These are phyloP conservation scores for Senna tora DNA, from an alignment of 306 rosid genomes.

Conservation along the genomic window DNA sequence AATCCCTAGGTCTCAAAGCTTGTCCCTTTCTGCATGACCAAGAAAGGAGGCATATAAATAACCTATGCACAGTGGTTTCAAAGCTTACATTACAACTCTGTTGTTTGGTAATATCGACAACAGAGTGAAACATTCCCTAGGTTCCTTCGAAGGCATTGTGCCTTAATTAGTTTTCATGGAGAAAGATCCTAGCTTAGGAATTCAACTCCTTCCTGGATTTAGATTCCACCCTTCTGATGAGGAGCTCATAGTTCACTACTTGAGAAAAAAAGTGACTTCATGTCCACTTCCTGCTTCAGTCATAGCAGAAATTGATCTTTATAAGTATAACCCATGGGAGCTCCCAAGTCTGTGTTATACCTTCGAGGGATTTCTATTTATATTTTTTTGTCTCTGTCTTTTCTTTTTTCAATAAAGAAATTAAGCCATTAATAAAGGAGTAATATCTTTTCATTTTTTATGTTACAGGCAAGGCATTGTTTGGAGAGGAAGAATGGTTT, in stretches of 20 bases:
- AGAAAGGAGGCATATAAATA: constrained; percentile 25
- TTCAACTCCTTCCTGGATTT: constrained; percentile 54
- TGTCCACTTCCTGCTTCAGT: constrained; percentile 42
- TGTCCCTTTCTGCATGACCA: constrained; percentile 36
- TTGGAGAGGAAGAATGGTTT: constrained; percentile 55
- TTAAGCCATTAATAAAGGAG: background rate
- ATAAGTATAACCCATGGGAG: constrained; percentile 52
- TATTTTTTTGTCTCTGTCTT: background rate
- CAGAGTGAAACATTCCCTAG: constrained; percentile 11
- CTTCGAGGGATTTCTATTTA: background rate
- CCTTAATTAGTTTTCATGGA: constrained; percentile 23
- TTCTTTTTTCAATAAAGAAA: background rate
- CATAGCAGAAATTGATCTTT: constrained; percentile 49
- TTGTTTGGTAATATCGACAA: constrained; percentile 33
- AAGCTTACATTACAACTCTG: constrained; percentile 8
- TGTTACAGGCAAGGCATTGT: constrained; percentile 35
- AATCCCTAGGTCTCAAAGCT: background rate
- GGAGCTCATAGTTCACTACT: constrained; percentile 9
- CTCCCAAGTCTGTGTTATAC: constrained; percentile 39
- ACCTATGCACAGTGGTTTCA: constrained; percentile 30
- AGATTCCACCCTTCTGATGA: constrained; percentile 59
- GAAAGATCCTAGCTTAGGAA: constrained; percentile 16
- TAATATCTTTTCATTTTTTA: background rate
- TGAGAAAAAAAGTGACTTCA: constrained; percentile 45
- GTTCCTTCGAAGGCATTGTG: constrained; percentile 26